Conservation (phyloP, 2,329 filamentous ascomycete species). For the Byssothecium circinans region DNA sequence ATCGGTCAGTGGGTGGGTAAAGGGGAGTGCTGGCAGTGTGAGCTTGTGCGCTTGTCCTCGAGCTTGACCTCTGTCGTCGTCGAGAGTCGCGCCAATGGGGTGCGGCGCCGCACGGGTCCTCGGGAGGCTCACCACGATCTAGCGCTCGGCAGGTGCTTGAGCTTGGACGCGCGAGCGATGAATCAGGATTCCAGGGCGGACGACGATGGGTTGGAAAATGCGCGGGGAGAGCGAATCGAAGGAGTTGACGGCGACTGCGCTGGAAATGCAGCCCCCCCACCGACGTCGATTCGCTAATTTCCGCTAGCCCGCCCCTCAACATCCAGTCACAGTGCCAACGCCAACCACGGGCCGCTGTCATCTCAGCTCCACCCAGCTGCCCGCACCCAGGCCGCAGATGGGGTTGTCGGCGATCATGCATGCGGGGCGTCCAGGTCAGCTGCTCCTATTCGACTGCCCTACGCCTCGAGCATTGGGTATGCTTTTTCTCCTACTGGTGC, state of each 20-base stretch:
- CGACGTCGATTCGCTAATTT: neutral
- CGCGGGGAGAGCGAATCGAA: slow-evolving; percentile 14
- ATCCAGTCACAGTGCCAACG: no score
- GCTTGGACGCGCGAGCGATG: slow-evolving; percentile 9
- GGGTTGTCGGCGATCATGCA: slow-evolving; percentile 11
- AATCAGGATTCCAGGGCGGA: neutral
- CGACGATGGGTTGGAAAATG: slow-evolving; percentile 7
- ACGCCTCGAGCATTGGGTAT: slow-evolving; percentile 12
- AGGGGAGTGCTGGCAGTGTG: slow-evolving; percentile 13
- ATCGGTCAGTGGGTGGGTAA: neutral
- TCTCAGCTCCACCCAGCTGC: neutral
- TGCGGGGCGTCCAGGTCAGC: slow-evolving; percentile 20
- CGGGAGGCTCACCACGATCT: slow-evolving; percentile 20
- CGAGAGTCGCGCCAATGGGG: slow-evolving; percentile 11
- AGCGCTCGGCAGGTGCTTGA: slow-evolving; percentile 3
- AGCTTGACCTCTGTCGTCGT: slow-evolving; percentile 1
- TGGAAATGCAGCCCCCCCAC: neutral
- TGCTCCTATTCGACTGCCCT: slow-evolving; percentile 35
- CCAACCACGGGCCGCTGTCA: no score
- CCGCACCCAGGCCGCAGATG: slow-evolving; percentile 3
- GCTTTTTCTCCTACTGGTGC: slow-evolving; percentile 34
- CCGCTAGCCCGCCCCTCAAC: no score
- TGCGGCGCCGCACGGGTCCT: slow-evolving; percentile 5
- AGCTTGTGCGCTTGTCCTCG: neutral
- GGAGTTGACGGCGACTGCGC: neutral